These are phyloP conservation scores for Fragaria vesca DNA, from an alignment of 306 rosid species.

Conservation along the genomic window DNA sequence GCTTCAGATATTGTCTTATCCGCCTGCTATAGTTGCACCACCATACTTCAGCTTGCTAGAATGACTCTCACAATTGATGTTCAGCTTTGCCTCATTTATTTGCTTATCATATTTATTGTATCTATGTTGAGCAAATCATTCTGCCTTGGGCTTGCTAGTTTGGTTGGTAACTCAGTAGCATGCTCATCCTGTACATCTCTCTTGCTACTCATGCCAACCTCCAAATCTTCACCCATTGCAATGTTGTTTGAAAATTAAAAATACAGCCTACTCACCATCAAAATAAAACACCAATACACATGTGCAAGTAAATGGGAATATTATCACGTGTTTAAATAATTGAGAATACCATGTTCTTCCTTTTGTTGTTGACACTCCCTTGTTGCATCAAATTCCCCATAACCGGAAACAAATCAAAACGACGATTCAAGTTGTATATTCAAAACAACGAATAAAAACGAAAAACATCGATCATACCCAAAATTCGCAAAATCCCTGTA, in stretches of 20 bases:
- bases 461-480: neutral
- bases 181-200: constrained; percentile 38
- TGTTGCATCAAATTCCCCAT: neutral
- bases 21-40: constrained; percentile 45
- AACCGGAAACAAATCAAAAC: too few species aligned
- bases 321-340: neutral
- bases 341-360: constrained; percentile 48
- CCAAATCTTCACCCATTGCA: constrained; percentile 38
- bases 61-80: constrained; percentile 47
- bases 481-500: neutral
- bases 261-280: constrained; percentile 13
- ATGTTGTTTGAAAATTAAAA: constrained; percentile 35
- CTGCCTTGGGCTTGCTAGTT: constrained; percentile 45
- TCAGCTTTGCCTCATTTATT: constrained; percentile 43
- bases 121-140: constrained; percentile 36
- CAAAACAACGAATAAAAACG: too few species aligned
- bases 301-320: neutral
- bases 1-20: constrained; percentile 29
- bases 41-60: constrained; percentile 47
- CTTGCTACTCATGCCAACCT: constrained; percentile 29
- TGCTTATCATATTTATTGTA: constrained; percentile 49
- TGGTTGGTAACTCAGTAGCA: constrained; percentile 39
- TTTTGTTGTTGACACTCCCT: constrained; percentile 44
- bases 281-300: neutral
- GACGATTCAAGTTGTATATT: too few species aligned